Base-by-base conservation (phyloP, 2,329 filamentous ascomycete genomes). In the Trichoderma atroviride region DNA sequence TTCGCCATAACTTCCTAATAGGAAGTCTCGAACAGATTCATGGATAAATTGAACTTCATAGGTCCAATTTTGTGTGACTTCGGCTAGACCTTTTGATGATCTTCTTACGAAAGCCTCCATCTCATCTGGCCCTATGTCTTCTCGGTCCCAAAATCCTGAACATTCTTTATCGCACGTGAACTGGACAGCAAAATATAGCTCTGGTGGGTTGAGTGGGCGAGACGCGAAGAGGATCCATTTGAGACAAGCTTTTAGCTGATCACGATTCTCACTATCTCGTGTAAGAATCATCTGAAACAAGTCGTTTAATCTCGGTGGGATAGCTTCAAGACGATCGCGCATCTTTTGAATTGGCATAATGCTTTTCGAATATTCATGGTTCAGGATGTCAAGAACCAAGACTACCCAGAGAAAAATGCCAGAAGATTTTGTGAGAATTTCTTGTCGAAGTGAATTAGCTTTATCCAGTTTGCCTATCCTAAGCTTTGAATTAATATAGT, bases 261-360 rank as follows among this genome's bases (percentile, higher is more conserved):
- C 76, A 53, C 76, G 75, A 4, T 86, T 79, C 0, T 78, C 47
- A 0, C 66, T 16, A 63, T 90, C 86, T 24, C 85, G 79, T 0
- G 69, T 80, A 1, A 89, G 66, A 0, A 89, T 85, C n/a, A 85
- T 77, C 2, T 77, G 78, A 70, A 90, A 89, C 0, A 90, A 72
- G 0, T 84, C 77, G 43, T 79, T 73, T 0, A 90, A 75, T 0
- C 78, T 77, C 1, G n/a, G 65, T 0, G 83, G 84, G 0, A 84
- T 76, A 1, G 80, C 73, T 0, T 59, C 33, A 0, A 85, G 76
- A 2, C 71, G 50, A 7, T 56, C 24, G 0, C 24, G 22, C 3
- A 64, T 73, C 9, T 74, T 72, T 1, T 35, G 73, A 0, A 83
- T n/a, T 1, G 66, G 55, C 24, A 72, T 37, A 0, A 78, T 70